Evolutionary conservation across 768 basidiomycete genomes (phyloP).

Genomic region (Udeniomyces megalosporus): DNA sequence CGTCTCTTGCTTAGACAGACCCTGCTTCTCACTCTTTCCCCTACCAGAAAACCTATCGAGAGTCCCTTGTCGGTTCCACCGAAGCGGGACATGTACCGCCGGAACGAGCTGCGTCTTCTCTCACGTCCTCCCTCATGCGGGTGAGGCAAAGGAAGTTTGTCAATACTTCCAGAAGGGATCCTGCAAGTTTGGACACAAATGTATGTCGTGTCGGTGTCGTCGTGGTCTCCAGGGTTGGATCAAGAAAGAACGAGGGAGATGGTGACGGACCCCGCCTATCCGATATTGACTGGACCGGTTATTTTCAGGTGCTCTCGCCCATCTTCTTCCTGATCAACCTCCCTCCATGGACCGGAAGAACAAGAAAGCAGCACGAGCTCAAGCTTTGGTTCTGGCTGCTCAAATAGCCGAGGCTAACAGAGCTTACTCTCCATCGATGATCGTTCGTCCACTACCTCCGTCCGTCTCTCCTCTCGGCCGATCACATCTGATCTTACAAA

Average conservation of each 20-base stretch:
- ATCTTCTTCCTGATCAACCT: conserved; percentile 81
- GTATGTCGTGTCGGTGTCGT: conserved; percentile 19
- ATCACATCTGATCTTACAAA: too few species aligned
- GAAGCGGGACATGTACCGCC: conserved; percentile 77
- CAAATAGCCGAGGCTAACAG: not conserved
- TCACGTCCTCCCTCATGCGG: conserved; percentile 47
- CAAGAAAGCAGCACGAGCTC: conserved; percentile 34
- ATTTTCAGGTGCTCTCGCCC: conserved; percentile 66
- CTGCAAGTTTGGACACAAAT: conserved; percentile 51
- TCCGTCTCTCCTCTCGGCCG: too few species aligned
- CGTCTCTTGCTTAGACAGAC: too few species aligned
- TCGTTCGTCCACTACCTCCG: not conserved
- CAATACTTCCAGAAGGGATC: conserved; percentile 59
- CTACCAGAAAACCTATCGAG: conserved; percentile 72
- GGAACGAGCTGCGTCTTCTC: conserved; percentile 93
- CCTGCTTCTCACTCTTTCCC: not conserved
- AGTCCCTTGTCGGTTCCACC: conserved; percentile 97
- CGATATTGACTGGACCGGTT: not conserved
- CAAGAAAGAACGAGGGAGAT: too few species aligned
- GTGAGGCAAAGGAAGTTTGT: conserved; percentile 29
- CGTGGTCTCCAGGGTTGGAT: too few species aligned
- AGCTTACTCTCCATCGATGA: not conserved
- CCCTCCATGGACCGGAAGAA: conserved; percentile 96
- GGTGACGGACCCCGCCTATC: not conserved
- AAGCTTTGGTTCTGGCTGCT: not conserved